Evolutionary conservation across 148 eudicot genomes (phyloP).

Genomic region (Heliamphora exappendiculata): DNA sequence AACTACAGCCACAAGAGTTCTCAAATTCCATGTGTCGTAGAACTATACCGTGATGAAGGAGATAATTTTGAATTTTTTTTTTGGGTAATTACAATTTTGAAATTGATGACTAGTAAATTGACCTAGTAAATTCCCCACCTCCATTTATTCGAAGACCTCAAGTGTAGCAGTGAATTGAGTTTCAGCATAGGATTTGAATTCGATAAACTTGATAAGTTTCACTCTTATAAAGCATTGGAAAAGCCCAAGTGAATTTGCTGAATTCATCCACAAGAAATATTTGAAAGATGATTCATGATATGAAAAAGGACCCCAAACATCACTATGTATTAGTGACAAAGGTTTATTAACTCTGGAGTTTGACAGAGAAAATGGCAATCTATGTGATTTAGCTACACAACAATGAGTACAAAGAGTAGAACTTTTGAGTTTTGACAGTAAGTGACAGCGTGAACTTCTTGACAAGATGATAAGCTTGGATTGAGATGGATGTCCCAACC

Average conservation of each 20-base stretch:
- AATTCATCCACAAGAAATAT: not conserved
- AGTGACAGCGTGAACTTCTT: not conserved
- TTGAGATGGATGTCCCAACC: not conserved
- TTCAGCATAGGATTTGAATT: not conserved
- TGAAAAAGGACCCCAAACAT: not conserved
- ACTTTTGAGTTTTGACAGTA: not conserved
- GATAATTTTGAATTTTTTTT: too few species aligned
- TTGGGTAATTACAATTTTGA: too few species aligned
- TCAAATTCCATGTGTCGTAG: too few species aligned
- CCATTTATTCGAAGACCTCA: not conserved
- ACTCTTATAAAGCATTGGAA: not conserved
- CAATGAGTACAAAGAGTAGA: not conserved
- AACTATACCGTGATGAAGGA: too few species aligned
- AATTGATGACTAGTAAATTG: not conserved
- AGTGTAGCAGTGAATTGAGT: not conserved
- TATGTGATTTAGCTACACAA: not conserved
- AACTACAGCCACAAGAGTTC: too few species aligned
- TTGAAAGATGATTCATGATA: not conserved
- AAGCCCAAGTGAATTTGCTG: not conserved
- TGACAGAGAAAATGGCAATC: not conserved
- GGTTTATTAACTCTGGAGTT: not conserved
- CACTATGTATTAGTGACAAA: not conserved
- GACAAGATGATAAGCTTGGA: not conserved
- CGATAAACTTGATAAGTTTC: not conserved
- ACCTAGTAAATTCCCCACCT: not conserved